phyloP scores from a whole-genome alignment of 139 green algal genomes.

The Coelastrella sp. region DNA sequence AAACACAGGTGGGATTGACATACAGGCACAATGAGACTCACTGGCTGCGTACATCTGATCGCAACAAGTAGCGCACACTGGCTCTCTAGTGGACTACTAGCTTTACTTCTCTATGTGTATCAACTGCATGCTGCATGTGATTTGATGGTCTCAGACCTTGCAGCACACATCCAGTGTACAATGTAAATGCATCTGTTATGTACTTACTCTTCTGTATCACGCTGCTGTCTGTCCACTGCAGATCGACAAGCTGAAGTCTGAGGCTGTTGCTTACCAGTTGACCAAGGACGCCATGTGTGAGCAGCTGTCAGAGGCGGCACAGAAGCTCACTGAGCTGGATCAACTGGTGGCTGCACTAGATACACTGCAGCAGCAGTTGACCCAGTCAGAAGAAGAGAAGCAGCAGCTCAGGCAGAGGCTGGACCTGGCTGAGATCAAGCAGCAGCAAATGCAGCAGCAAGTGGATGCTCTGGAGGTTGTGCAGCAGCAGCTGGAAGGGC shows the following conservation, averaged over 20 bases:
- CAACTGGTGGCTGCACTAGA: neutral
- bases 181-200: no score
- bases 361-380: neutral
- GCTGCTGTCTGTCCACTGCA: neutral
- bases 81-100: no score
- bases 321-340: constrained; percentile 11
- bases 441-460: neutral
- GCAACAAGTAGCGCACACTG: no score
- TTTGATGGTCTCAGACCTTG: no score
- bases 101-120: no score
- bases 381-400: no score
- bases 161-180: no score
- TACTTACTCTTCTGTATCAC: no score
- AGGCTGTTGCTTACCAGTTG: neutral
- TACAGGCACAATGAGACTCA: neutral
- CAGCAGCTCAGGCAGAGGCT: neutral
- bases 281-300: neutral
- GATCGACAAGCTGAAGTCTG: constrained; percentile 1
- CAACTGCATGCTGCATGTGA: no score
- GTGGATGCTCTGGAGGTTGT: neutral
- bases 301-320: constrained; percentile 5
- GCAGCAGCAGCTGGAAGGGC: neutral
- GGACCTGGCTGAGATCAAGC: neutral
- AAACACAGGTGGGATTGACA: constrained; percentile 20
- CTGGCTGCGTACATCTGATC: no score